A percentile compares a stretch with the other conserved stretches of the same genome.
These are phyloP conservation scores for Ophiocordyceps camponoti-floridani DNA, from an alignment of 2,329 filamentous ascomycete species.

Conservation along the genomic window DNA sequence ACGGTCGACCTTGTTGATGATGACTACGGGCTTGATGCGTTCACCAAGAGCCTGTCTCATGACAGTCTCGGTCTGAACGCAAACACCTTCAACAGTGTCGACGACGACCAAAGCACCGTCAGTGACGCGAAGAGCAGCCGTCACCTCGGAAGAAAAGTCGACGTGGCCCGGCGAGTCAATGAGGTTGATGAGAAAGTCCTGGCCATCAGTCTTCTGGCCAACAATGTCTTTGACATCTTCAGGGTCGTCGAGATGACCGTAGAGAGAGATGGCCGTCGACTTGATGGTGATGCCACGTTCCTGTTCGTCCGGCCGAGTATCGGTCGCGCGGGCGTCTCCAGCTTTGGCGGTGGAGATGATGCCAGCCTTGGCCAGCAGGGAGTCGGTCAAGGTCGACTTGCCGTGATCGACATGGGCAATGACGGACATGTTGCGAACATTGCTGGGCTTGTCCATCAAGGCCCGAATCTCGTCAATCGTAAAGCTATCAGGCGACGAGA, in stretches of 20 bases:
- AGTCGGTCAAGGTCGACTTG: slow-evolving; percentile 99
- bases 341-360: slow-evolving; percentile 98
- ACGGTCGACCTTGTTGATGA: slow-evolving; percentile 99
- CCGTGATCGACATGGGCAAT: slow-evolving; percentile 99
- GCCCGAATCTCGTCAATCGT: slow-evolving; percentile 83
- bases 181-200: slow-evolving; percentile 99
- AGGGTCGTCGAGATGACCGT: slow-evolving; percentile 59
- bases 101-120: slow-evolving; percentile 99
- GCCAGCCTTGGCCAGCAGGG: slow-evolving; percentile 96
- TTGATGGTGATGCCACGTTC: slow-evolving; percentile 99
- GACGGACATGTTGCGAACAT: slow-evolving; percentile 94
- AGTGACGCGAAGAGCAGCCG: slow-evolving; percentile 97
- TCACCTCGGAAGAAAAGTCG: slow-evolving; percentile 99
- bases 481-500: slow-evolving; percentile 49
- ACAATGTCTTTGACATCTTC: slow-evolving; percentile 94
- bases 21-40: slow-evolving; percentile 98
- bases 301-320: slow-evolving; percentile 95
- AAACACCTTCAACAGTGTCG: slow-evolving; percentile 99
- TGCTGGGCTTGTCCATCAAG: slow-evolving; percentile 63
- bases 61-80: slow-evolving; percentile 99
- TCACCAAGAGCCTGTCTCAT: slow-evolving; percentile 97
- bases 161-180: slow-evolving; percentile 99
- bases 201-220: slow-evolving; percentile 71
- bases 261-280: slow-evolving; percentile 98
- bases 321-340: slow-evolving; percentile 87